Evolutionary conservation across 2,329 filamentous ascomycete species (phyloP), one percentile per base, ranked within the genome.

Genomic region (Talaromyces sp.): DNA sequence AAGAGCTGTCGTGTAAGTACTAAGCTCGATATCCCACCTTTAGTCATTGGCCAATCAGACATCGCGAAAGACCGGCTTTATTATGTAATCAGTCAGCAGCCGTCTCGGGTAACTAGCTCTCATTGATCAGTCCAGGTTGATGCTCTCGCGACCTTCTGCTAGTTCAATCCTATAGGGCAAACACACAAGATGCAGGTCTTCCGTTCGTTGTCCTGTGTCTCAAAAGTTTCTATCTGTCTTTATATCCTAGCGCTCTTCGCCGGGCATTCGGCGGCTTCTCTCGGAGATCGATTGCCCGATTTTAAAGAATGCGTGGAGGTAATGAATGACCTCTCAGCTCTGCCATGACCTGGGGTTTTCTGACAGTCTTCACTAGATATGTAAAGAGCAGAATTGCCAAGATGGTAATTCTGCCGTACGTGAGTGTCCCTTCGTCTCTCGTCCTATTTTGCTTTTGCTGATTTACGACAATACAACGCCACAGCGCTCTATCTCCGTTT

Each of bases 301-400:
- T 99, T 99, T 75, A 84, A 83, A 72, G 83, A 92, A 75, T 99
- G 95, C 75, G 86, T 98, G 60, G 79, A 91, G 82, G 93, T 96
- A 80, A 48, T 46, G 48, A 23, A 18, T 25, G 37, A 28, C n/a
- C 16, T 50, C 25, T 28, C 28, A 33, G 31, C n/a, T 52, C 48
- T 12, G 11, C 31, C 11, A 3, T 21, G n/a, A 54, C n/a, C 35
- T 11, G 8, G 50, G 2, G 4, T 18, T 21, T 54, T 14, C 64
- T 60, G 61, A 63, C 63, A 66, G 31, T 18, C 68, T 21, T 21
- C 69, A 62, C 65, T 59, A 96, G 92, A 82, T 93, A 69, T 98
- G 93, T 81, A 81, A 85, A 73, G 77, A 82, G 50, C 87, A 93
- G 74, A 96, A 96, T 75, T 98, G 93, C 77, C 84, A 84, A 64